A percentile compares a stretch with the other conserved stretches of the same genome.
Conservation (phyloP, 129 eudicot species). For the Artemisia tridentata region DNA sequence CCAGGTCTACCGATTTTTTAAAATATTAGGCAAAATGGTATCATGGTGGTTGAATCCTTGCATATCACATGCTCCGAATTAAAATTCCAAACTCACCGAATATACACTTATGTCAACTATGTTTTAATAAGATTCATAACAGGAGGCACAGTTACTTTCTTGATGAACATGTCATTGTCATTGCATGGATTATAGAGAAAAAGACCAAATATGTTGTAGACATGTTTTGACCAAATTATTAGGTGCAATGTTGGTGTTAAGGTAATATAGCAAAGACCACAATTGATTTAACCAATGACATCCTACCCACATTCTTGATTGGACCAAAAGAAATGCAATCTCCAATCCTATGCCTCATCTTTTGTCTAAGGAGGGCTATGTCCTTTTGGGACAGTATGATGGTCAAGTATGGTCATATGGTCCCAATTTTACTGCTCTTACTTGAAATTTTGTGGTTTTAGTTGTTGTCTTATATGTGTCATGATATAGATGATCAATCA, state of each 20-base stretch:
- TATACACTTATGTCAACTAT: neutral
- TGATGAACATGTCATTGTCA: constrained; percentile 3
- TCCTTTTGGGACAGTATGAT: constrained; percentile 7
- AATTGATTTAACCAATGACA: constrained; percentile 26
- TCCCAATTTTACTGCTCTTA: constrained; percentile 2
- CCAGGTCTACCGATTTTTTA: no score
- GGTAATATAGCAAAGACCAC: constrained; percentile 28
- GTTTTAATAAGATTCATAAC: neutral
- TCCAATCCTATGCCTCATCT: constrained; percentile 15
- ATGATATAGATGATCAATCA: neutral
- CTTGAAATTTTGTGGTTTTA: neutral
- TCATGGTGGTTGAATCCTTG: no score
- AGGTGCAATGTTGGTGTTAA: constrained; percentile 31
- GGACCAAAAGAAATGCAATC: constrained; percentile 25
- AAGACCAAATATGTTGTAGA: constrained; percentile 25
- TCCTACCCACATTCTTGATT: constrained; percentile 21
- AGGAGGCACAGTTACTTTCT: neutral
- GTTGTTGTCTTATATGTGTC: neutral
- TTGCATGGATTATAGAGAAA: constrained; percentile 3
- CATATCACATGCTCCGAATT: no score
- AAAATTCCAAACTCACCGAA: neutral
- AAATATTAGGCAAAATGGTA: no score
- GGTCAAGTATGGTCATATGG: constrained; percentile 4
- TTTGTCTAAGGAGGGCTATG: constrained; percentile 16
- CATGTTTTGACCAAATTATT: constrained; percentile 24